Conservation (phyloP, 768 basidiomycete species). For the Lyophyllum decastes region DNA sequence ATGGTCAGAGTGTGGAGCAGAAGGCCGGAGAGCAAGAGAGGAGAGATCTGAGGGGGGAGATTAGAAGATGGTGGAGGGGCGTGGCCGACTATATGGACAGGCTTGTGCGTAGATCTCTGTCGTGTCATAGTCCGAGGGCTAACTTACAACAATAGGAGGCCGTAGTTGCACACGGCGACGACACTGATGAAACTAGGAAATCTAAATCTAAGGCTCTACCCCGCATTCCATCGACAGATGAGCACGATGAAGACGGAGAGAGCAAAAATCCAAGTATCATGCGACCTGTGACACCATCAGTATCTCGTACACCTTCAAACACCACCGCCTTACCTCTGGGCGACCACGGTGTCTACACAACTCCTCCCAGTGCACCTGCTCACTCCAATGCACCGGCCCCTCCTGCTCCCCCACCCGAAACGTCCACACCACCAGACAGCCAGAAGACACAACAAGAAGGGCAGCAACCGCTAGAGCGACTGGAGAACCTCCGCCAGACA, state of each 20-base stretch:
- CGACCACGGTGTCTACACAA: not conserved
- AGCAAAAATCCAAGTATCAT: conserved; percentile 11
- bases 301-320: too few relatives aligned
- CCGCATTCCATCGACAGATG: conserved; percentile 58
- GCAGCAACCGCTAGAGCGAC: conserved; percentile 24
- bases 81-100: conserved; percentile 61
- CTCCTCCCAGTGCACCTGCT: not conserved
- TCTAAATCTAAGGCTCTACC: conserved; percentile 51
- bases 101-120: conserved; percentile 43
- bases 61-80: conserved; percentile 67
- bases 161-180: conserved; percentile 29
- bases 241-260: conserved; percentile 56
- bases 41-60: conserved; percentile 55
- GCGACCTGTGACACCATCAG: too few relatives aligned
- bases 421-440: conserved; percentile 18
- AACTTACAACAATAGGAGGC: conserved; percentile 41
- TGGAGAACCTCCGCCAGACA: conserved; percentile 51
- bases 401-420: conserved; percentile 11
- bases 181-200: conserved; percentile 11
- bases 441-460: not conserved
- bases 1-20: not conserved
- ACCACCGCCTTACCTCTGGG: too few relatives aligned
- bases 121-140: not conserved
- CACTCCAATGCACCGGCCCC: conserved; percentile 5
- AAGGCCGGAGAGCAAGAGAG: conserved; percentile 41